Evolutionary conservation across 2,329 filamentous ascomycete genomes (phyloP).

Genomic region (Oidium heveae): DNA sequence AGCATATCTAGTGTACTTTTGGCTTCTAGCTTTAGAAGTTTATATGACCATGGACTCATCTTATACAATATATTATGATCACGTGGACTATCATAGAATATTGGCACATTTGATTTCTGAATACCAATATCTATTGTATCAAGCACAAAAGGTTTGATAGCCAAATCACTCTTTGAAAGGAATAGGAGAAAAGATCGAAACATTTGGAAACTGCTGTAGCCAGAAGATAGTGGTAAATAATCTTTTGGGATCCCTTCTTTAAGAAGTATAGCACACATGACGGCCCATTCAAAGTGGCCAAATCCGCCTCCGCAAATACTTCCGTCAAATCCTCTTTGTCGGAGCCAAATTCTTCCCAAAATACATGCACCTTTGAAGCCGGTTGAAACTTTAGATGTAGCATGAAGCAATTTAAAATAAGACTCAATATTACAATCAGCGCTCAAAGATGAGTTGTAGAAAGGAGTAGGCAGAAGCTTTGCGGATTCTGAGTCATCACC

Average conservation of each 20-base stretch:
- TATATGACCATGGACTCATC: slow-evolving; percentile 69
- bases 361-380: slow-evolving; percentile 59
- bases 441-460: slow-evolving; percentile 71
- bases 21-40: slow-evolving; percentile 47
- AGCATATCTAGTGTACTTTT: slow-evolving; percentile 49
- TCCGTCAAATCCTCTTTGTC: slow-evolving; percentile 58
- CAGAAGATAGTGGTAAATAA: slow-evolving; percentile 45
- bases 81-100: slow-evolving; percentile 53
- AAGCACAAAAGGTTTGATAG: slow-evolving; percentile 34
- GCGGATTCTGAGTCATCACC: slow-evolving; percentile 18
- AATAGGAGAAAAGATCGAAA: slow-evolving; percentile 92
- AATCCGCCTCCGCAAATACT: slow-evolving; percentile 57
- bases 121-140: slow-evolving; percentile 18
- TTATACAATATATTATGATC: slow-evolving; percentile 71
- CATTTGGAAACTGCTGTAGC: slow-evolving; percentile 73
- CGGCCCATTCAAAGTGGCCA: slow-evolving; percentile 75
- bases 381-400: slow-evolving; percentile 29
- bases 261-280: slow-evolving; percentile 56
- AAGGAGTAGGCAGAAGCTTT: slow-evolving; percentile 34
- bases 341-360: slow-evolving; percentile 69
- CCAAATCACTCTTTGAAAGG: slow-evolving; percentile 47
- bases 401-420: slow-evolving; percentile 53
- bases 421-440: slow-evolving; percentile 48
- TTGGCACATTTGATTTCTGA: slow-evolving; percentile 27
- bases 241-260: slow-evolving; percentile 52